Evolutionary conservation across 2,329 filamentous ascomycete species (phyloP).

Genomic region (Akanthomyces lecanii): DNA sequence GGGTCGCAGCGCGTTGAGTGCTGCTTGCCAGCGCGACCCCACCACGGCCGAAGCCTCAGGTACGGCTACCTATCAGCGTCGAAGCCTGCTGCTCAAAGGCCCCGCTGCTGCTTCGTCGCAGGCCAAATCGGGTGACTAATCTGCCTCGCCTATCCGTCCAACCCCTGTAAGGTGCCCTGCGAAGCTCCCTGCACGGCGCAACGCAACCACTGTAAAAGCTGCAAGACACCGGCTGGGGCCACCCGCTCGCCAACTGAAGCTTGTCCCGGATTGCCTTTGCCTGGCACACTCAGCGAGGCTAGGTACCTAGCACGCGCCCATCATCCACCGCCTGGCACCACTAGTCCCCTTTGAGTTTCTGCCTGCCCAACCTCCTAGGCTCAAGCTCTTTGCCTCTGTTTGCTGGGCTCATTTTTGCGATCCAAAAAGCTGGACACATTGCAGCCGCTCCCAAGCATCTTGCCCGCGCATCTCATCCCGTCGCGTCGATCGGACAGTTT

Average conservation of each 20-base stretch:
- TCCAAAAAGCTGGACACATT: background rate
- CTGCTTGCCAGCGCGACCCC: slow-evolving; percentile 18
- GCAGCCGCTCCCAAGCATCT: background rate
- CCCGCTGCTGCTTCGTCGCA: background rate
- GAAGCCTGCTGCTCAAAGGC: no score
- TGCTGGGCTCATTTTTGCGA: slow-evolving; percentile 8
- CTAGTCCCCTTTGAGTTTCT: slow-evolving; percentile 9
- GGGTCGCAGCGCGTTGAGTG: slow-evolving; percentile 29
- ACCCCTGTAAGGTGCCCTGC: background rate
- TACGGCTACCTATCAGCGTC: background rate
- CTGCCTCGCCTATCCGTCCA: slow-evolving; percentile 3
- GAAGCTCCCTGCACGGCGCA: background rate
- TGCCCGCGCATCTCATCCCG: background rate
- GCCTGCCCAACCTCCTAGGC: slow-evolving; percentile 4
- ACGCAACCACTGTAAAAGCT: background rate
- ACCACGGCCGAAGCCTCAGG: background rate
- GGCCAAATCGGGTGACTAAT: slow-evolving; percentile 14
- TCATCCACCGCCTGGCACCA: background rate
- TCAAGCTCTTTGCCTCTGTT: background rate
- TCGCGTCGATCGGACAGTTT: background rate
- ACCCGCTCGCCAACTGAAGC: background rate
- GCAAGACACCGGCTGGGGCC: no score
- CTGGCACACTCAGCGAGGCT: background rate
- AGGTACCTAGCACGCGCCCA: no score
- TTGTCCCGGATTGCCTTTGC: background rate